Base-by-base conservation (phyloP, 768 basidiomycete species). In the Boletus eberwhitei region DNA sequence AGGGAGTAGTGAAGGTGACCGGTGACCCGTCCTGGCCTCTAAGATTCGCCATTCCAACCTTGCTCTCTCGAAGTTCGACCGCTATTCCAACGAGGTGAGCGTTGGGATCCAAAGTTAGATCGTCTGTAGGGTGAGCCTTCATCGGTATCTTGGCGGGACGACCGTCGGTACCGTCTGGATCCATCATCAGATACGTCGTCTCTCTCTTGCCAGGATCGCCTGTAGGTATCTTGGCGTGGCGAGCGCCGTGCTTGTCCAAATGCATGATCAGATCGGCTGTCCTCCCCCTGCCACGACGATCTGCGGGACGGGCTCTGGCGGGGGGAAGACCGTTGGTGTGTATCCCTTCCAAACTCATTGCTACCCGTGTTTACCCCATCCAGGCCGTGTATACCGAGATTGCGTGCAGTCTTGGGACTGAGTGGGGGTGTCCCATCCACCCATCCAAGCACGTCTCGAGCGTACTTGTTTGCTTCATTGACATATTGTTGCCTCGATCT, bases 331-430 rank as follows among this genome's bases (percentile, higher is more conserved):
- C 46, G 55, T 31, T 52, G 50, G 19, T 37, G 0, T 31, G 38
- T 46, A 39, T 32, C 56, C 40, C 48, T 0, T 29, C 51, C 52
- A 41, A 35, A 38, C 3, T 52, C 36, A 17, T 36, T 38, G 24
- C 48, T 47, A 19, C 53, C 31, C 13, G 53, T 53, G 17, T 68
- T 68, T 36, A 70, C 59, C 44, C 68, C 68, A 21, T 54, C 55
- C 24, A 74, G 62, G 1, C 77, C 75, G 46, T 68, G 73, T 64
- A 84, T 61, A 6, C 74, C 73, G 73, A 85, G 81, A 71, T 75
- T 81, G 38, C 78, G 79, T 29, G 79, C 75, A 9, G 77, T 74
- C 63, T 64, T 75, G 21, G 75, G 68, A 31, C 74, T 64, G 38
- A 84, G 52, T 32, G 71, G 67, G 17, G 81, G 80, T 36, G 60